phyloP scores from a whole-genome alignment of 805 yeast species.

The Sugiyamaella chiloensis region DNA sequence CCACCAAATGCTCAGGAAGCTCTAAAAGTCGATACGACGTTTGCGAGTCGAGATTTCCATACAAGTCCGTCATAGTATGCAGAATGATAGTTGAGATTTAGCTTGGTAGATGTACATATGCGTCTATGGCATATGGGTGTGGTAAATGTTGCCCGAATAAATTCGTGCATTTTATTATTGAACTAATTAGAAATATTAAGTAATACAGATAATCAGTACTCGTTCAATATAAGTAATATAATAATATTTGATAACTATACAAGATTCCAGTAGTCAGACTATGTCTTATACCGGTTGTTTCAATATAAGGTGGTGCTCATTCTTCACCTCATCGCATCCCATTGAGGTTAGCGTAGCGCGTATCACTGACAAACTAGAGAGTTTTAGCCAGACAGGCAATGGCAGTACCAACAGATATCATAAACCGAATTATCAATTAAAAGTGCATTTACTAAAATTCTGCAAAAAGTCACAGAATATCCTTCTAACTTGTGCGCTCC shows the following conservation, averaged over 20 bases:
- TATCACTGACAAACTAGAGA: too few species aligned
- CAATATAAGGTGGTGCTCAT: too few species aligned
- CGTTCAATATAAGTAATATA: neutral
- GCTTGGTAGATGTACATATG: too few species aligned
- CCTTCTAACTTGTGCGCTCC: neutral
- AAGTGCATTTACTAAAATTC: neutral
- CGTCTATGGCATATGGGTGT: too few species aligned
- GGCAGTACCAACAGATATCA: neutral
- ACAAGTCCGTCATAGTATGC: neutral
- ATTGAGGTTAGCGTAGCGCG: too few species aligned
- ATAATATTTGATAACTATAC: too few species aligned
- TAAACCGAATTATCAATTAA: neutral
- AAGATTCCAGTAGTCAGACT: too few species aligned
- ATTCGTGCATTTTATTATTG: neutral
- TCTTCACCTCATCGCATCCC: too few species aligned
- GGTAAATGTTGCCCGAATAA: too few species aligned
- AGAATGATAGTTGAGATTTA: neutral
- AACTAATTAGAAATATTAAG: neutral
- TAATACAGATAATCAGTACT: neutral
- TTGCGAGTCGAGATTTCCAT: slow-evolving; percentile 5
- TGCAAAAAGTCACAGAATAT: neutral
- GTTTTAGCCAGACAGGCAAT: too few species aligned
- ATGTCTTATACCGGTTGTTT: too few species aligned
- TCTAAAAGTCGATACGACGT: slow-evolving; percentile 27
- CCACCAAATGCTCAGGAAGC: slow-evolving; percentile 29